A percentile compares a stretch with the other conserved stretches of the same genome.
These are phyloP conservation scores for Astraeus odoratus DNA, from an alignment of 768 basidiomycete genomes.

Conservation along the genomic window DNA sequence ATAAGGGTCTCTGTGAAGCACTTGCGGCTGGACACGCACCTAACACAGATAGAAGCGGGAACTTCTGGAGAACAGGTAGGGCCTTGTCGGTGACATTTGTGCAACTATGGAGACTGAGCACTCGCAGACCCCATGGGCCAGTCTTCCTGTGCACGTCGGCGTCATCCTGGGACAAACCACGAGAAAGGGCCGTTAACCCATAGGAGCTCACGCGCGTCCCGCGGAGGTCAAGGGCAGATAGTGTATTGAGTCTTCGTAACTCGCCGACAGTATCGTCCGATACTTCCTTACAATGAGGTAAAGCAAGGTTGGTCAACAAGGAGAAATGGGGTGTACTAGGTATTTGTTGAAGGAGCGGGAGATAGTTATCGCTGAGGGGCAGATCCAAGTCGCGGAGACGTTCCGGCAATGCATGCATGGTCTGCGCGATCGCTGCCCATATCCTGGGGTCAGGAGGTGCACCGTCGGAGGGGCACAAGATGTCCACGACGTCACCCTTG, in stretches of 20 bases:
- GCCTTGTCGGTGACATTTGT: slow-evolving; percentile 38
- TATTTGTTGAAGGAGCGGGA: slow-evolving; percentile 52
- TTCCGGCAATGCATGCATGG: slow-evolving; percentile 48
- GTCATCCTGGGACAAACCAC: slow-evolving; percentile 34
- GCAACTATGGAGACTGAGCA: slow-evolving; percentile 53
- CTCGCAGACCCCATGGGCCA: slow-evolving; percentile 54
- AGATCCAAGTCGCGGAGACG: slow-evolving; percentile 29
- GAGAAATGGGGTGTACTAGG: slow-evolving; percentile 50
- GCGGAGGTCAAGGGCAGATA: slow-evolving; percentile 62
- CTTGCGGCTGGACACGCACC: slow-evolving; percentile 34
- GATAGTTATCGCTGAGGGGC: slow-evolving; percentile 47
- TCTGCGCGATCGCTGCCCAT: slow-evolving; percentile 57
- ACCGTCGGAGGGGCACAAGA: slow-evolving; percentile 32
- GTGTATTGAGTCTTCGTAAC: slow-evolving; percentile 45
- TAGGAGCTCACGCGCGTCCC: slow-evolving; percentile 43
- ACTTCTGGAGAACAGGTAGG: slow-evolving; percentile 34
- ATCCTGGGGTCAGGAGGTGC: slow-evolving; percentile 44
- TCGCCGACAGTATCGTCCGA: slow-evolving; percentile 49
- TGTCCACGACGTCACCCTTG: slow-evolving; percentile 31
- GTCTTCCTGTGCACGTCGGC: slow-evolving; percentile 11
- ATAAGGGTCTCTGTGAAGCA: slow-evolving; percentile 1
- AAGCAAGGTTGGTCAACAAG: slow-evolving; percentile 56
- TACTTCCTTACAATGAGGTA: slow-evolving; percentile 49
- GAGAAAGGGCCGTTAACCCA: slow-evolving; percentile 47
- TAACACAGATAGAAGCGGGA: slow-evolving; percentile 55